A percentile compares a stretch with the other conserved stretches of the same genome.
phyloP scores from a whole-genome alignment of 371 early-diverging fungal genomes.

The Rhizopus arrhizus region DNA sequence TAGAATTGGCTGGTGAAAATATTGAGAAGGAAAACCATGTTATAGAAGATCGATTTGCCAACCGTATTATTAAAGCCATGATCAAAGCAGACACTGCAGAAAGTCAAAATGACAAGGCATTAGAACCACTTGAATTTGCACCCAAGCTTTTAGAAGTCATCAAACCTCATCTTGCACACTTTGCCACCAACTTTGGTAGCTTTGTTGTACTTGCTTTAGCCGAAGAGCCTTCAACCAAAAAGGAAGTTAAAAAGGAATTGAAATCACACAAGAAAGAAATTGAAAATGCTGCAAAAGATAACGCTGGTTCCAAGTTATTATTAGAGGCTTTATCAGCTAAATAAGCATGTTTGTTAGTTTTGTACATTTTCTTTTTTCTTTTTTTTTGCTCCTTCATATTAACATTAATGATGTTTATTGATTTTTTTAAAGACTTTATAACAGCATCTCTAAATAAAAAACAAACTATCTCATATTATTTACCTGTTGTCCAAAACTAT shows the following conservation, averaged over 20 bases:
- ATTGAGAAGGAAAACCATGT: slow-evolving; percentile 59
- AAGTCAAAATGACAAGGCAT: slow-evolving; percentile 51
- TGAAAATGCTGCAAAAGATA: slow-evolving; percentile 36
- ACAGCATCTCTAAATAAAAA: too few species aligned
- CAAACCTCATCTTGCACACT: slow-evolving; percentile 40
- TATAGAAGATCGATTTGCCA: slow-evolving; percentile 58
- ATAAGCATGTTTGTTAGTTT: background rate
- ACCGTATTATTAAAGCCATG: slow-evolving; percentile 63
- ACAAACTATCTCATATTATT: too few species aligned
- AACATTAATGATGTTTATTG: too few species aligned
- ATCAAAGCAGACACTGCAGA: slow-evolving; percentile 61
- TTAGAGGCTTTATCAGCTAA: slow-evolving; percentile 29
- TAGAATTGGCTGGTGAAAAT: slow-evolving; percentile 48
- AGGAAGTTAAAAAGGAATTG: slow-evolving; percentile 35
- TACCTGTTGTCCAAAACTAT: too few species aligned
- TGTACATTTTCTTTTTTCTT: background rate
- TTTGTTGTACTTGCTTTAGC: slow-evolving; percentile 65
- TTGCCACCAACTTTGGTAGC: slow-evolving; percentile 50
- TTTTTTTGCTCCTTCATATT: background rate
- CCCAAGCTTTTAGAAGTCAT: slow-evolving; percentile 48
- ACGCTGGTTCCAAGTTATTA: slow-evolving; percentile 44
- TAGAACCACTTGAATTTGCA: slow-evolving; percentile 51
- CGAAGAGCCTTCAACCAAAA: slow-evolving; percentile 60
- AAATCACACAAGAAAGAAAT: slow-evolving; percentile 48
- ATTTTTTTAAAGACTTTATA: too few species aligned